A percentile compares a stretch with the other conserved stretches of the same genome.
Conservation (phyloP, 2,329 filamentous ascomycete species). For the Ophiocordyceps camponoti-saundersi region DNA sequence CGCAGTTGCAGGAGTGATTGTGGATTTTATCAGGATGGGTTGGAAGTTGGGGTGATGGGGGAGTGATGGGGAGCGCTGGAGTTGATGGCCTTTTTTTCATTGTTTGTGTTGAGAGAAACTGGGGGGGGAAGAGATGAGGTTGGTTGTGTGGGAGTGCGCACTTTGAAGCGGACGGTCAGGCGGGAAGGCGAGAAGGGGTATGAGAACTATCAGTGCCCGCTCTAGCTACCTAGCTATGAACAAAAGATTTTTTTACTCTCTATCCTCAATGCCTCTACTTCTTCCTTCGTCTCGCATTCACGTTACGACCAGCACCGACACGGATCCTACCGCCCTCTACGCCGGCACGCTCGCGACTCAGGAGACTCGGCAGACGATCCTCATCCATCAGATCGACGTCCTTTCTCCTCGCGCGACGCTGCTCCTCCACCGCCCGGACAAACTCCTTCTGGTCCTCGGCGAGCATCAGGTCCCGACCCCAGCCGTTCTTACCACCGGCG, state of each 20-base stretch:
- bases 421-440: slow-evolving; percentile 41
- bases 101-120: too few relatives aligned
- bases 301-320: slow-evolving; percentile 70
- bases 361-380: slow-evolving; percentile 72
- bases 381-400: slow-evolving; percentile 74
- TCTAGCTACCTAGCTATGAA: neutral
- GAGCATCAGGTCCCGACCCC: slow-evolving; percentile 70
- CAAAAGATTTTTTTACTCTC: neutral
- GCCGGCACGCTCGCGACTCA: slow-evolving; percentile 60
- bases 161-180: too few relatives aligned
- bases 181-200: neutral
- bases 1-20: slow-evolving; percentile 44
- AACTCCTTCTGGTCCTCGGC: slow-evolving; percentile 97
- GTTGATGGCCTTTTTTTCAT: neutral
- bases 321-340: slow-evolving; percentile 46
- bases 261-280: neutral
- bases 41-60: neutral
- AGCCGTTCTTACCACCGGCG: slow-evolving; percentile 70
- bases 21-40: too few relatives aligned
- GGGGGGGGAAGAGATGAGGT: too few relatives aligned
- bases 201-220: neutral
- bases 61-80: neutral
- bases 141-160: too few relatives aligned
- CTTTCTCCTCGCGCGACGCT: slow-evolving; percentile 50
- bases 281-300: slow-evolving; percentile 63